Conservation (phyloP, 2,329 filamentous ascomycete genomes). For the Clonostachys chloroleuca region DNA sequence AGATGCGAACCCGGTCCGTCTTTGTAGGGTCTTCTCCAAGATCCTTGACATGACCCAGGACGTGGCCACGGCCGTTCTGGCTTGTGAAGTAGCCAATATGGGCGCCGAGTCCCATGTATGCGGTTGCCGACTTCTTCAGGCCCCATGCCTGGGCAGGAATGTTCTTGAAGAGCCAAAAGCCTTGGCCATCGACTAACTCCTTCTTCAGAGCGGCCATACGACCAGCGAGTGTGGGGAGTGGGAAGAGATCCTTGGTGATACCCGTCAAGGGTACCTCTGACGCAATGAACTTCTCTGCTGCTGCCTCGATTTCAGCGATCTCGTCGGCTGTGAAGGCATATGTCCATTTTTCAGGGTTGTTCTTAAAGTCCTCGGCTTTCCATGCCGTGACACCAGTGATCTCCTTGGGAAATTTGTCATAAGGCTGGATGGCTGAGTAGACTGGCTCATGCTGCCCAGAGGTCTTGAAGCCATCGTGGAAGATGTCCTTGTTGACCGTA, state of each 20-base stretch:
- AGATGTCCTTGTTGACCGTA: conserved; percentile 14
- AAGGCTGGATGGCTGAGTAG: conserved; percentile 59
- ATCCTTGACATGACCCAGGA: conserved; percentile 87
- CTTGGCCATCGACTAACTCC: conserved; percentile 69
- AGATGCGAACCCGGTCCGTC: conserved; percentile 86
- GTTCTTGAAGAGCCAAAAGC: conserved; percentile 85
- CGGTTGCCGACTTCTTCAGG: conserved; percentile 73
- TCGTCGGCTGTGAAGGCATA: conserved; percentile 64
- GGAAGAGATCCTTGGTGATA: conserved; percentile 53
- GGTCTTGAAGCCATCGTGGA: conserved; percentile 42
- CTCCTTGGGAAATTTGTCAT: conserved; percentile 64
- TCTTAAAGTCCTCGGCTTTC: conserved; percentile 59
- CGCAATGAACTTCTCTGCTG: conserved; percentile 64
- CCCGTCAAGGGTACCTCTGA: conserved; percentile 64
- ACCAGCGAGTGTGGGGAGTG: conserved; percentile 31
- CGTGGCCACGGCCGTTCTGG: conserved; percentile 81
- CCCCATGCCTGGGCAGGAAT: conserved; percentile 76
- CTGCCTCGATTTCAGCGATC: conserved; percentile 57
- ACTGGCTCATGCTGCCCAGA: conserved; percentile 70
- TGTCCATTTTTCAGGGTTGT: conserved; percentile 66
- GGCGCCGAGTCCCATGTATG: conserved; percentile 86
- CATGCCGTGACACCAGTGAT: conserved; percentile 72
- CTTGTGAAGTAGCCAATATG: conserved; percentile 85
- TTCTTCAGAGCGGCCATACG: conserved; percentile 26
- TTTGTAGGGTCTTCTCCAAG: conserved; percentile 75